Evolutionary conservation across 2,329 filamentous ascomycete genomes (phyloP).

Genomic region (Clarireedia monteithiana): DNA sequence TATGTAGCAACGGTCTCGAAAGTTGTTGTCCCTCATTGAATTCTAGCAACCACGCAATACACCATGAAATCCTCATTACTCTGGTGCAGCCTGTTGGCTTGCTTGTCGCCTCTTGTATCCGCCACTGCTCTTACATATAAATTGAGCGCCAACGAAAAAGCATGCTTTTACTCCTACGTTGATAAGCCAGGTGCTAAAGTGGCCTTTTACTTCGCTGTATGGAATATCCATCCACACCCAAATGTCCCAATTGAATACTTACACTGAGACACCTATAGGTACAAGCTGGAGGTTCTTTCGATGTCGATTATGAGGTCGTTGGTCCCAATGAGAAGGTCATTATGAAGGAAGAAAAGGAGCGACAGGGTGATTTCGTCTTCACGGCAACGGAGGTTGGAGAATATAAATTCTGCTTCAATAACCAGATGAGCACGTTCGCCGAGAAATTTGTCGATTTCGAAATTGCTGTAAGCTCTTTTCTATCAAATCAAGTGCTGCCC

Average conservation of each 20-base stretch:
- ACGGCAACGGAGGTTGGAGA: slow-evolving; percentile 82
- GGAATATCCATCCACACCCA: slow-evolving; percentile 28
- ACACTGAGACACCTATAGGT: slow-evolving; percentile 47
- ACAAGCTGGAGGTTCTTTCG: slow-evolving; percentile 96
- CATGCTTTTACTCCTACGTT: slow-evolving; percentile 85
- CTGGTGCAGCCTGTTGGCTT: slow-evolving; percentile 62
- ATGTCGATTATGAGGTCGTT: slow-evolving; percentile 85
- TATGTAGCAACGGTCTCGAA: slow-evolving; percentile 7
- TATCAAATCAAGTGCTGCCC: neutral
- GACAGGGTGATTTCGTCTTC: slow-evolving; percentile 97
- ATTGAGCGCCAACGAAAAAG: slow-evolving; percentile 81
- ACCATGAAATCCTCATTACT: slow-evolving; percentile 60
- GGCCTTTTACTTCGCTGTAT: slow-evolving; percentile 96
- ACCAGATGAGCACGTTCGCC: slow-evolving; percentile 94
- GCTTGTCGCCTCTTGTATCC: slow-evolving; percentile 60
- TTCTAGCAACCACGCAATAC: slow-evolving; percentile 5
- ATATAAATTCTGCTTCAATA: slow-evolving; percentile 97
- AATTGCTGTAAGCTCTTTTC: slow-evolving; percentile 63
- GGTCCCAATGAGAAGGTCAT: slow-evolving; percentile 77
- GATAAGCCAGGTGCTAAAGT: slow-evolving; percentile 78
- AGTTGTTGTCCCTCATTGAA: neutral
- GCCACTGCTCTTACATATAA: slow-evolving; percentile 94
- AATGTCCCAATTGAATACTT: neutral
- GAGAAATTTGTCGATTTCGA: slow-evolving; percentile 99
- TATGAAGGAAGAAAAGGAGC: slow-evolving; percentile 79